These are phyloP conservation scores for Vaccinium vitisidaea DNA, from an alignment of 148 eudicot species.

Conservation along the genomic window DNA sequence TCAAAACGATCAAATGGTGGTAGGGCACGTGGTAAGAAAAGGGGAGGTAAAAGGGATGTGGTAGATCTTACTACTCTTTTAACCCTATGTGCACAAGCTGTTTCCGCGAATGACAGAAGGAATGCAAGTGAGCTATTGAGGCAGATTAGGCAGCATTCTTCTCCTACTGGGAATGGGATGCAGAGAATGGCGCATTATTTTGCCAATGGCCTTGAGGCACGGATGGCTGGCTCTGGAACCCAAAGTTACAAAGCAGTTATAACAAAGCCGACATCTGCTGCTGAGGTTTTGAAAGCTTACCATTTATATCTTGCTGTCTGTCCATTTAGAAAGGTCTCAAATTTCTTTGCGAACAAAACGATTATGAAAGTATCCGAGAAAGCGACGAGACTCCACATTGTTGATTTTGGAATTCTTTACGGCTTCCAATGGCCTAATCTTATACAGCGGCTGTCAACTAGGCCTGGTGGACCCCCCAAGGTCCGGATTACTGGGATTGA, in stretches of 20 bases:
- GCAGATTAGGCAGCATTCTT: constrained; percentile 63
- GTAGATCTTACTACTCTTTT: constrained; percentile 67
- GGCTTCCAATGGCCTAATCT: constrained; percentile 88
- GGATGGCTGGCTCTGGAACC: constrained; percentile 74
- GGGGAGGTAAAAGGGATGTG: constrained; percentile 37
- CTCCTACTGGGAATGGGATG: constrained; percentile 68
- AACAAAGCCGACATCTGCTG: constrained; percentile 52
- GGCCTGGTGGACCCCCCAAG: constrained; percentile 78
- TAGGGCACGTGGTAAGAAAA: constrained; percentile 55
- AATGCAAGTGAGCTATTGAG: constrained; percentile 56
- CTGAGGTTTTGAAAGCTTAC: constrained; percentile 69
- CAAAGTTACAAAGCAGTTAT: constrained; percentile 44
- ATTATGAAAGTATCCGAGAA: constrained; percentile 51
- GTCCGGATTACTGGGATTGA: constrained; percentile 80
- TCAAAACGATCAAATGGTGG: constrained; percentile 43
- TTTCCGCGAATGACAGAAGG: constrained; percentile 56
- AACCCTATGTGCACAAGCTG: constrained; percentile 75
- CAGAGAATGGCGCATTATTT: constrained; percentile 84
- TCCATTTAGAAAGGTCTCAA: constrained; percentile 58
- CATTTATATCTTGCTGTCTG: constrained; percentile 61
- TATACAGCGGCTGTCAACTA: constrained; percentile 58
- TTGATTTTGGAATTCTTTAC: constrained; percentile 70
- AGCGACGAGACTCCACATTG: constrained; percentile 56
- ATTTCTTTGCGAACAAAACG: constrained; percentile 59
- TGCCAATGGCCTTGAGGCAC: constrained; percentile 79